Base-by-base conservation (phyloP, 192 early-diverging fungal genomes). In the Rhizophagus prolifer region DNA sequence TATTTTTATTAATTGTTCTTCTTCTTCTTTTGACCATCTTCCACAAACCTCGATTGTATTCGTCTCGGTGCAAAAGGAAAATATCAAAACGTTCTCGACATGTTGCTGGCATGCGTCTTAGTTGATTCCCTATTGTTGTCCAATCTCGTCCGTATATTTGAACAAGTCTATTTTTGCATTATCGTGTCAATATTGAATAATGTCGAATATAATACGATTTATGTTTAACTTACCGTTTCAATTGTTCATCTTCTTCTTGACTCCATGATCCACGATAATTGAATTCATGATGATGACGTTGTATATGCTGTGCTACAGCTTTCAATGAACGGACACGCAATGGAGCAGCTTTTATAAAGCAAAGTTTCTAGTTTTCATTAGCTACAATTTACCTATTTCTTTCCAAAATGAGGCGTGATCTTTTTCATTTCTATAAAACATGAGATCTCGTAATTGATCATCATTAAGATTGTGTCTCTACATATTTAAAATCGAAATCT, bases 11-110 rank as follows among this genome's bases (percentile, higher is more conserved):
- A 82, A 58, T 6, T 8, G 47, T 14, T 75, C 67, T 26, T 80
- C 78, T 59, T 82, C 81, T 25, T 82, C 70, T 1, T 74, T 36
- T 7, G 63, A 14, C 79, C 81, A 80, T 12, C 47, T 64, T 26
- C 81, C 81, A 25, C n/a, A n/a, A 47, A 70, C 68, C 68, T 25
- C 12, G 21, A 13, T 26, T 21, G 21, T 26, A 70, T 3, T 70
- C 73, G 50, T 61, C 67, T 41, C 59, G 61, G 19, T 74, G 75
- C 61, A 73, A 73, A 19, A 82, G 59, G 44, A 77, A 75, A 44
- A 79, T 74, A 3, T 75, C 47, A 19, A 75, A 82, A 12, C 81
- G 75, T 61, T 82, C 81, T n/a, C 79, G 75, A 54, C 81, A 82
- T 63, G 70, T 74, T 21, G 70, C 72, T 1, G 76, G 79, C 70